Evolutionary conservation across 352 stramenopile genomes (phyloP).

Genomic region (Phytopythium litorale): DNA sequence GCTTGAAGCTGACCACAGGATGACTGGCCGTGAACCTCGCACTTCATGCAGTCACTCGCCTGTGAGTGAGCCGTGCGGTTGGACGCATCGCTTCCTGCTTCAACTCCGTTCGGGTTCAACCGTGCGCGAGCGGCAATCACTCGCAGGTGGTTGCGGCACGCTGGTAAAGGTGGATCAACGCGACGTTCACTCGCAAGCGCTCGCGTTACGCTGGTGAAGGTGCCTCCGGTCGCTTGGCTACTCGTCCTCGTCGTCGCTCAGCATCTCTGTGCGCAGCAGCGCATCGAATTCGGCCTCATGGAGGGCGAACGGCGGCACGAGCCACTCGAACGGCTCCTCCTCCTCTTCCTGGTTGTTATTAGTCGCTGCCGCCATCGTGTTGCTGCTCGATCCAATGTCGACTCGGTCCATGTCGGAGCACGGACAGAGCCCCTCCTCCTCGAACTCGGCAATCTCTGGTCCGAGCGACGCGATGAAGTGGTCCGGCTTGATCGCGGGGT

Average conservation of each 20-base stretch:
- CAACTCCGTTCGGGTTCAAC: no score
- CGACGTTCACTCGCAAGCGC: not conserved
- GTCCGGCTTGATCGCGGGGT: not conserved
- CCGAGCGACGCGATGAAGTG: constrained; percentile 15
- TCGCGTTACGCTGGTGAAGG: not conserved
- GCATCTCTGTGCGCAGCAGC: constrained; percentile 18
- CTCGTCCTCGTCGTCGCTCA: constrained; percentile 31
- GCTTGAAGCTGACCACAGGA: not conserved
- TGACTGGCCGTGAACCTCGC: not conserved
- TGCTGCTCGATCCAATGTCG: not conserved
- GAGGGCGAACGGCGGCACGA: constrained; percentile 17
- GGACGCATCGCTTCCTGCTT: not conserved
- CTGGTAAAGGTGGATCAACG: not conserved
- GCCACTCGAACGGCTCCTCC: constrained; percentile 17
- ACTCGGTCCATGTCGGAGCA: not conserved
- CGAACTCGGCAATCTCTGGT: constrained; percentile 54
- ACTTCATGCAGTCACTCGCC: not conserved
- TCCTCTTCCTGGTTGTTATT: constrained; percentile 6
- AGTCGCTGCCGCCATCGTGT: not conserved
- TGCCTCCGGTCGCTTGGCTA: not conserved
- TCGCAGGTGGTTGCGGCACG: no score
- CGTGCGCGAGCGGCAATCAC: no score
- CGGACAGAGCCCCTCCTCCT: constrained; percentile 43
- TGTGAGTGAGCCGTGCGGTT: not conserved
- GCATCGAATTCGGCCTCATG: constrained; percentile 7